A percentile compares a stretch with the other conserved stretches of the same genome.
These are phyloP conservation scores for Gossypium raimondii DNA, from an alignment of 345 rosid species.

Conservation along the genomic window DNA sequence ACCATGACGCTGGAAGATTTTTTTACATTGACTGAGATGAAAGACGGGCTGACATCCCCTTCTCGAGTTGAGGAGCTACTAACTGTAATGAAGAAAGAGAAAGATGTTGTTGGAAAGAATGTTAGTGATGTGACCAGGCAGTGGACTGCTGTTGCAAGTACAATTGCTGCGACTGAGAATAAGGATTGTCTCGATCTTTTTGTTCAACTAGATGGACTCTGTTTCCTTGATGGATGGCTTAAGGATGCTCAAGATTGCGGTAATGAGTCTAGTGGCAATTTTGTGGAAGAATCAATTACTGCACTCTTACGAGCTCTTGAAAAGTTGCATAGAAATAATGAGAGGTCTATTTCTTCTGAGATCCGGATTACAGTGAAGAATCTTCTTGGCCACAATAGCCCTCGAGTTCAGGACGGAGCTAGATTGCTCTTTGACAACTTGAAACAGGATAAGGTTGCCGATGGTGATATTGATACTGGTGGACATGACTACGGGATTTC, in stretches of 20 bases:
- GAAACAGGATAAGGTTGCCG: conserved; percentile 38
- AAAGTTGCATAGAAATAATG: conserved; percentile 62
- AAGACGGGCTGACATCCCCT: conserved; percentile 74
- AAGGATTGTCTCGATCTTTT: conserved; percentile 89
- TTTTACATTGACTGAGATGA: conserved; percentile 81
- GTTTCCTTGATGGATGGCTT: conserved; percentile 69
- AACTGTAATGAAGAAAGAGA: conserved; percentile 64
- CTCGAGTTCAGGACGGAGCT: conserved; percentile 66
- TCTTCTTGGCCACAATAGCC: conserved; percentile 62
- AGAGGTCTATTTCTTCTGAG: conserved; percentile 66
- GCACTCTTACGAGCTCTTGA: conserved; percentile 66
- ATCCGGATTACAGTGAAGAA: conserved; percentile 57
- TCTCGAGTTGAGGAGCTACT: conserved; percentile 79
- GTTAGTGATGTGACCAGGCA: conserved; percentile 73
- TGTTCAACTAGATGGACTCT: conserved; percentile 72
- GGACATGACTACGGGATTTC: conserved; percentile 29
- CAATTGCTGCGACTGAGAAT: conserved; percentile 72
- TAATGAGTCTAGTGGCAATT: conserved; percentile 41
- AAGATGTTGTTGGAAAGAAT: conserved; percentile 57
- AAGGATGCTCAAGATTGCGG: conserved; percentile 50
- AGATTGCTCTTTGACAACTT: conserved; percentile 55
- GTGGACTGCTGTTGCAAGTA: conserved; percentile 84
- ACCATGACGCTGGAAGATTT: conserved; percentile 89
- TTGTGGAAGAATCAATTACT: conserved; percentile 67
- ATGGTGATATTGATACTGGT: conserved; percentile 28